Conservation (phyloP, 495 filamentous ascomycete species). For the Cairneyella variabilis region DNA sequence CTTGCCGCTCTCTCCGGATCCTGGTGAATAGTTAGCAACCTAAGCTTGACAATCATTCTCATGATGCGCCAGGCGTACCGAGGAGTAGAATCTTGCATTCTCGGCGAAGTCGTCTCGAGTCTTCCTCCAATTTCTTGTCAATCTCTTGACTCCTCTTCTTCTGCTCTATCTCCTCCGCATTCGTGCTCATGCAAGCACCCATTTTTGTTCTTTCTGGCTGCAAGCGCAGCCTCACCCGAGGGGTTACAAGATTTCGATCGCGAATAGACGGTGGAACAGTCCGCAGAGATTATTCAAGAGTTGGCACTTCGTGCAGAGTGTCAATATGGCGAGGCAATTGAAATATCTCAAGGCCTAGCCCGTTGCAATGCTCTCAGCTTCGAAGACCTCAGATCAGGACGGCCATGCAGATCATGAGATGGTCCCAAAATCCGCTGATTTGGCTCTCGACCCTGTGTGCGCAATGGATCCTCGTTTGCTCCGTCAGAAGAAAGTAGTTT, state of each 20-base stretch:
- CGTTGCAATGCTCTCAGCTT: neutral
- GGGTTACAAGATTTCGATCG: constrained; percentile 6
- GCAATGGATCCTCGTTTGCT: neutral
- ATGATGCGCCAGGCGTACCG: constrained; percentile 49
- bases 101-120: constrained; percentile 79
- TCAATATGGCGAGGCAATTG: neutral
- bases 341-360: neutral
- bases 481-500: neutral
- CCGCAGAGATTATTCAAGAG: neutral
- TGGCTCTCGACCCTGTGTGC: neutral
- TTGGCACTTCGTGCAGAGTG: neutral
- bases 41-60: too few species aligned
- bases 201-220: constrained; percentile 44
- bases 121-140: constrained; percentile 88
- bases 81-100: constrained; percentile 98
- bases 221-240: constrained; percentile 22
- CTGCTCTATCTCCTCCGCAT: constrained; percentile 77
- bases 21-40: constrained; percentile 45
- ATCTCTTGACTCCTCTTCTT: constrained; percentile 93
- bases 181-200: constrained; percentile 86
- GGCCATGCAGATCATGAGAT: neutral
- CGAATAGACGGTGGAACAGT: neutral
- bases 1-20: constrained; percentile 97
- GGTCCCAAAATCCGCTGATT: neutral
- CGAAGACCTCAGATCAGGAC: neutral